phyloP scores from a whole-genome alignment of 345 rosid genomes.

The Hibiscus trionum region DNA sequence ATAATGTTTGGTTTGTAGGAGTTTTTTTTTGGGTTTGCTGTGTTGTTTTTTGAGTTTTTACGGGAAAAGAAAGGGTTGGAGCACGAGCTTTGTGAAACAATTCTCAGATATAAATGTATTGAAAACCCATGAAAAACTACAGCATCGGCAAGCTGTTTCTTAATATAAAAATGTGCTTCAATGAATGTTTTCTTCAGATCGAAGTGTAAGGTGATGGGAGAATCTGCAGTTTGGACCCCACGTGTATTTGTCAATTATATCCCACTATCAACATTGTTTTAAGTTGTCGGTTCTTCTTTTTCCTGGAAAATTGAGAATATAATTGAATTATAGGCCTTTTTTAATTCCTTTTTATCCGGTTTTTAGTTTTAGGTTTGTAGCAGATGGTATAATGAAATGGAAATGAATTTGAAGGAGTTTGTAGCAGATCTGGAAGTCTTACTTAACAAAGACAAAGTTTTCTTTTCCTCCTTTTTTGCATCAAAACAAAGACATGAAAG shows the following conservation, averaged over 20 bases:
- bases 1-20: neutral
- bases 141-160: neutral
- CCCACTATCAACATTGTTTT: neutral
- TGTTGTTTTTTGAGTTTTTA: neutral
- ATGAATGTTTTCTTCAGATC: conserved; percentile 4
- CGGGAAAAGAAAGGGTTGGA: neutral
- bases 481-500: neutral
- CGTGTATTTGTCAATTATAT: neutral
- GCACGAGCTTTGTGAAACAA: neutral
- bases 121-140: neutral
- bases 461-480: too few relatives aligned
- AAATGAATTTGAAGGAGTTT: neutral
- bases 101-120: neutral
- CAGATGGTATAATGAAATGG: neutral
- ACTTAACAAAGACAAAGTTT: neutral
- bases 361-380: neutral
- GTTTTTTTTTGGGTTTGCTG: neutral
- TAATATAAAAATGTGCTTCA: neutral
- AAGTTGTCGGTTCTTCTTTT: neutral
- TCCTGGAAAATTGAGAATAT: neutral
- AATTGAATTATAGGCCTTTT: neutral
- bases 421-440: neutral
- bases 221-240: neutral
- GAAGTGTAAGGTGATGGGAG: neutral
- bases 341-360: neutral